Conservation (phyloP, 2,329 filamentous ascomycete species). For the Aspergillus flavus region DNA sequence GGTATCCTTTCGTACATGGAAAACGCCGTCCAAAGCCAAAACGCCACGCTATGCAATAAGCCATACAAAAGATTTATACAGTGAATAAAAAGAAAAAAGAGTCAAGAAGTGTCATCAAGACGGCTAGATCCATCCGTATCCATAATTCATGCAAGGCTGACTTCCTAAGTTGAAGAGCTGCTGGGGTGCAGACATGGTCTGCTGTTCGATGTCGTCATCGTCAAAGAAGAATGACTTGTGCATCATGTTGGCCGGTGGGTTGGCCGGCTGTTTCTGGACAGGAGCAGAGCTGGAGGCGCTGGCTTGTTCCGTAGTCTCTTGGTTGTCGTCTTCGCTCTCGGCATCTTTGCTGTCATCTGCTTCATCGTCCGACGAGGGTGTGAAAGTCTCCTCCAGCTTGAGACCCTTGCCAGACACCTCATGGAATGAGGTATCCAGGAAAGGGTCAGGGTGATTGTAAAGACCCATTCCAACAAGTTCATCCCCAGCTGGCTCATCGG, state of each 20-base stretch:
- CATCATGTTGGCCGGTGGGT: conserved; percentile 29
- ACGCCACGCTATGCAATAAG: conserved; percentile 40
- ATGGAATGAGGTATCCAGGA: conserved; percentile 60
- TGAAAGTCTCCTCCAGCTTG: conserved; percentile 76
- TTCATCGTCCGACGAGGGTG: conserved; percentile 64
- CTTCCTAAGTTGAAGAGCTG: conserved; percentile 29
- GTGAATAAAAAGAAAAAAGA: conserved; percentile 13
- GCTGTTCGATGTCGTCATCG: conserved; percentile 30
- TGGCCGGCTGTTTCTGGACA: conserved; percentile 20
- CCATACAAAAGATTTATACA: conserved; percentile 10
- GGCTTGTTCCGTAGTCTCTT: conserved; percentile 7
- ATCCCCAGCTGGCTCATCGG: conserved; percentile 64
- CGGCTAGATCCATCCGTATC: conserved; percentile 37
- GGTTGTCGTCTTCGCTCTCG: conserved; percentile 44
- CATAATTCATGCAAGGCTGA: conserved; percentile 37
- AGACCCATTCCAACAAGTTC: conserved; percentile 81
- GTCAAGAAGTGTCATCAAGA: background rate
- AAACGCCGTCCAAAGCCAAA: conserved; percentile 26
- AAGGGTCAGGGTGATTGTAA: conserved; percentile 70
- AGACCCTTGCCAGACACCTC: conserved; percentile 69
- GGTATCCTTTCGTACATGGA: conserved; percentile 31
- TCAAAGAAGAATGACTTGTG: conserved; percentile 40
- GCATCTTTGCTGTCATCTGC: conserved; percentile 62
- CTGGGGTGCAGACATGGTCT: conserved; percentile 25
- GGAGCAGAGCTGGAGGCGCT: background rate